Evolutionary conservation across 2,329 filamentous ascomycete species (phyloP), one percentile per base, ranked within the genome.

Genomic region (Neonectria ditissima): DNA sequence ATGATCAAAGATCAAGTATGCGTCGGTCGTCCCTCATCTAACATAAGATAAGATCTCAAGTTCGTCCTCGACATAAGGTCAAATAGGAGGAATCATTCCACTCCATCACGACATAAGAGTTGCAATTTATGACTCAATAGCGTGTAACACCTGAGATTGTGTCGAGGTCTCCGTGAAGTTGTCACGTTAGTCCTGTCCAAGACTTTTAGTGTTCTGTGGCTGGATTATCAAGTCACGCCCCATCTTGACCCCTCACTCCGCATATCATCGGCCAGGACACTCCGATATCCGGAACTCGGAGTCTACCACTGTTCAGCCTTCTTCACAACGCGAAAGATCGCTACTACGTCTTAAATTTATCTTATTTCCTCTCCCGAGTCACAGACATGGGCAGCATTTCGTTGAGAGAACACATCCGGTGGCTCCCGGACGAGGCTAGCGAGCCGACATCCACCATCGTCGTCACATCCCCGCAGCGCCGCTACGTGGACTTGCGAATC

Each of bases 381-480:
- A 18, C 26, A 53, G 65, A n/a, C 11, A 82, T 83, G 80, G 78
- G 74, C 20, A 82, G 79, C 69, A 86, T 91, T 44, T 91, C 88
- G 0, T 74, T 84, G 55, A 84, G 89, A 48, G 79, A 84, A 52
- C 87, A 83, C 66, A 90, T 91, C 68, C 83, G 83, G 63, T 89
- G 87, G 85, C 78, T 85, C 3, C 84, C 84, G 0, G 81, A 80
- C 0, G 72, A 78, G 16, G 75, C 83, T n/a, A 77, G 77, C 54
- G 89, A 92, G 74, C 86, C 86, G 16, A 92, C 89, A 0, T 84
- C 83, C 2, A 91, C 89, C 0, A 73, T 91, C 4, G 90, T 92
- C 13, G 78, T 92, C 48, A 91, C 89, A 0, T 87, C 87, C 3
- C 84, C 86, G 1, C 73, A 75, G 26, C 80, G 80, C 30, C 83